Evolutionary conservation across 2,329 filamentous ascomycete genomes (phyloP).

Genomic region (Microcyclosporella mali): DNA sequence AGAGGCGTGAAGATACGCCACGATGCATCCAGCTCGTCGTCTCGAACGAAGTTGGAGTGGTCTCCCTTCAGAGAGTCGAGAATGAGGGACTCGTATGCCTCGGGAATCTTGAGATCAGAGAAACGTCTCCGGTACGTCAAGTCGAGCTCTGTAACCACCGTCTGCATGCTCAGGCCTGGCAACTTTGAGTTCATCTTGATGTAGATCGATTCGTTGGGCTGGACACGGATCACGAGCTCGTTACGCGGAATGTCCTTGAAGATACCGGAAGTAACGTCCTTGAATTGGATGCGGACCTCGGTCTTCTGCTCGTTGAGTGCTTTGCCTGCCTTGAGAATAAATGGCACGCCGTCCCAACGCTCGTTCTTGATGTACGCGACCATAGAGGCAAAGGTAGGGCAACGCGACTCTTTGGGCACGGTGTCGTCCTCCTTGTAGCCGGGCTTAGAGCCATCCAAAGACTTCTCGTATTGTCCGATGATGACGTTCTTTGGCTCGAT

Average conservation of each 20-base stretch:
- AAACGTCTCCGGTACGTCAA: conserved; percentile 96
- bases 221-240: conserved; percentile 97
- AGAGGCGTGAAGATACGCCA: conserved; percentile 99
- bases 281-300: conserved; percentile 98
- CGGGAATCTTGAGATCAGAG: conserved; percentile 98
- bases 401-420: conserved; percentile 92
- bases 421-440: conserved; percentile 98
- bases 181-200: conserved; percentile 99
- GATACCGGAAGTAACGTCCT: conserved; percentile 97
- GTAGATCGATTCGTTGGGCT: conserved; percentile 99
- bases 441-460: conserved; percentile 90
- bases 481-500: conserved; percentile 99
- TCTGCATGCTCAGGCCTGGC: conserved; percentile 98
- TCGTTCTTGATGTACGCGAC: conserved; percentile 99
- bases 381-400: conserved; percentile 95
- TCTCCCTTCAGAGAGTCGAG: conserved; percentile 97
- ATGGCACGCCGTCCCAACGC: conserved; percentile 97
- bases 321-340: conserved; percentile 99
- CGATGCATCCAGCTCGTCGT: conserved; percentile 92
- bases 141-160: conserved; percentile 95
- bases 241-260: conserved; percentile 99
- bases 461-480: conserved; percentile 96
- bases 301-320: conserved; percentile 99
- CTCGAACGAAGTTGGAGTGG: conserved; percentile 98
- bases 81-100: conserved; percentile 97